A percentile compares a stretch with the other conserved stretches of the same genome.
phyloP scores from a whole-genome alignment of 2,329 filamentous ascomycete species.

The Bimuria novae-zelandiae region DNA sequence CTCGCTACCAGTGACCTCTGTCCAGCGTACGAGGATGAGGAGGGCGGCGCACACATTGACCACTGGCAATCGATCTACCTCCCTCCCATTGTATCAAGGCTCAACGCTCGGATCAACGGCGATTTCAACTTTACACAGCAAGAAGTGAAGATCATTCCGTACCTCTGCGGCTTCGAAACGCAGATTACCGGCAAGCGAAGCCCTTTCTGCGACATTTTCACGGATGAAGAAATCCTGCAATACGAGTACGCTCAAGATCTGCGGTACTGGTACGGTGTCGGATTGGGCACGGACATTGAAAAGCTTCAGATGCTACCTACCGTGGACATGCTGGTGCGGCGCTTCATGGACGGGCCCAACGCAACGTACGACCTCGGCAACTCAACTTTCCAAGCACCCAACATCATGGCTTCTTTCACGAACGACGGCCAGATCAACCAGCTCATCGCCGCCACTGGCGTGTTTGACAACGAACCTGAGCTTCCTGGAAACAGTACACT shows the following conservation, averaged over 20 bases:
- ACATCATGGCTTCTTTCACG: constrained; percentile 64
- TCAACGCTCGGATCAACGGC: constrained; percentile 60
- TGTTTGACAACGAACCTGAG: constrained; percentile 61
- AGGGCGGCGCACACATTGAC: constrained; percentile 53
- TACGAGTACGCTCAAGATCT: constrained; percentile 73
- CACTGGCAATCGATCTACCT: constrained; percentile 59
- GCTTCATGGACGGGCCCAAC: constrained; percentile 59
- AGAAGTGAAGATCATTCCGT: constrained; percentile 65
- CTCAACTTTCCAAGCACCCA: constrained; percentile 56
- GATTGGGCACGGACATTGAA: constrained; percentile 60
- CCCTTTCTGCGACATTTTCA: constrained; percentile 67
- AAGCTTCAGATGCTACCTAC: constrained; percentile 66
- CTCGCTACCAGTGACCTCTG: constrained; percentile 67
- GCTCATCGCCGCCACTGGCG: constrained; percentile 62
- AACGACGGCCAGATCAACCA: constrained; percentile 71
- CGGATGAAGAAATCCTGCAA: constrained; percentile 62
- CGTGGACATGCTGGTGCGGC: constrained; percentile 57
- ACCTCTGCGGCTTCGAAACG: constrained; percentile 73
- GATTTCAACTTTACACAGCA: constrained; percentile 58
- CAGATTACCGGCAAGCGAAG: constrained; percentile 66
- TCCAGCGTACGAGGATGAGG: constrained; percentile 61
- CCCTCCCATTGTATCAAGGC: constrained; percentile 58
- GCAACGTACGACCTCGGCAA: constrained; percentile 54
- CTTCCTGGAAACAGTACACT: constrained; percentile 56
- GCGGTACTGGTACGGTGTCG: constrained; percentile 69